Evolutionary conservation across 805 yeast genomes (phyloP), one percentile per base, ranked within the genome.

Genomic region (Candida suzukii): DNA sequence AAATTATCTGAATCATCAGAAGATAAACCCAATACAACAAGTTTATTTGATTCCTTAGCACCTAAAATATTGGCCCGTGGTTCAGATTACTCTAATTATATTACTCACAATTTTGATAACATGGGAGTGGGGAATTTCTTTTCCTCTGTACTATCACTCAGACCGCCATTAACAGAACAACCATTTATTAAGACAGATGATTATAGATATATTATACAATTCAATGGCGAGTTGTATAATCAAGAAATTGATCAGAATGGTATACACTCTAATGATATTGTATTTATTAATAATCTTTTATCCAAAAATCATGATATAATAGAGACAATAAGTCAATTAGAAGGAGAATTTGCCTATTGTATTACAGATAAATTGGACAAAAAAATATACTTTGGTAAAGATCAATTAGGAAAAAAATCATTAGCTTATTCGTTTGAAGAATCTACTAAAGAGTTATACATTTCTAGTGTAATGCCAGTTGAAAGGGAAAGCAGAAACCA

Each of bases 211-310:
- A 52, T 73, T 0, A 54, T 95, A 9, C 95, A 88, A 54, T 91
- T 83, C 62, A 93, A 95, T 57, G 99, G 99, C 0, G 97, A 93
- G 52, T 61, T 93, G 11, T 93, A 93, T 58, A 81, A 81, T 47
- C 49, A 57, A 1, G 82, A 72, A 29, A 71, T 83, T 19, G 48
- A 65, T 26, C 46, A 50, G 0, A 61, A 42, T 4, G 42, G 43
- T 7, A 25, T 24, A 16, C 50, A 48, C 25, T 40, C 67, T 0
- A 85, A 85, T 56, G 97, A 90, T 58, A 79, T 95, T 0, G 66
- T 58, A 3, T 83, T 58, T 47, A 60, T 87, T 6, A 63, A 66
- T 37, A 39, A 48, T 12, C 51, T 52, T 25, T 54, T 84, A 25
- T 54, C 10, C 10, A 12, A 19, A 10, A 38, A 58, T 2, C 43